phyloP scores from a whole-genome alignment of 306 rosid genomes.

The Trifolium pratense region DNA sequence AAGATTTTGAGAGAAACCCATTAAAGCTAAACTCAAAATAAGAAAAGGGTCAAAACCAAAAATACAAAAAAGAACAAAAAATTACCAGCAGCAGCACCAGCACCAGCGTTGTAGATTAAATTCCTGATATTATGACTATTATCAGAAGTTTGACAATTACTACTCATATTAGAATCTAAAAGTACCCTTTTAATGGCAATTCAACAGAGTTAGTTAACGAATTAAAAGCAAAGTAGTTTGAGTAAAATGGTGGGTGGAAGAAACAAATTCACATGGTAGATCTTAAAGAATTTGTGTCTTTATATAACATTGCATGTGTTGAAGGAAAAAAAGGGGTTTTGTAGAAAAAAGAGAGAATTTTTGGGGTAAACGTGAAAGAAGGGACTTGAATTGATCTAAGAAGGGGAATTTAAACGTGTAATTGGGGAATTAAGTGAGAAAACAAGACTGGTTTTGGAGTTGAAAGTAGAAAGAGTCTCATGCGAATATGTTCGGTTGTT shows the following conservation, averaged over 20 bases:
- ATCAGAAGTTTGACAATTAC: slow-evolving; percentile 50
- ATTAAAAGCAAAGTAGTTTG: slow-evolving; percentile 14
- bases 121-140: slow-evolving; percentile 47
- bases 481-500: slow-evolving; percentile 36
- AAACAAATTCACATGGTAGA: slow-evolving; percentile 41
- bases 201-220: slow-evolving; percentile 5
- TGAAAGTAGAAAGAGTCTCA: slow-evolving; percentile 34
- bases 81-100: slow-evolving; percentile 93
- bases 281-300: slow-evolving; percentile 22
- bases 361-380: slow-evolving; percentile 34
- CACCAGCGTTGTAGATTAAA: slow-evolving; percentile 66
- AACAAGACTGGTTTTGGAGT: too few relatives aligned
- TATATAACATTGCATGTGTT: slow-evolving; percentile 31
- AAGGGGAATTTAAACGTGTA: slow-evolving; percentile 13
- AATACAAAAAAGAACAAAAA: neutral
- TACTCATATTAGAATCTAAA: slow-evolving; percentile 58
- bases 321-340: neutral
- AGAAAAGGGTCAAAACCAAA: slow-evolving; percentile 14
- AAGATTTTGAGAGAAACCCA: slow-evolving; percentile 44
- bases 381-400: slow-evolving; percentile 44
- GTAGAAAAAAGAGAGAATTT: neutral
- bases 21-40: slow-evolving; percentile 27
- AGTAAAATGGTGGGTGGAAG: neutral
- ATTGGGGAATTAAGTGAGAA: slow-evolving; percentile 9
- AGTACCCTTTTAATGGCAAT: slow-evolving; percentile 31